Conservation (phyloP, 768 basidiomycete species). For the Mycena leptocephala region DNA sequence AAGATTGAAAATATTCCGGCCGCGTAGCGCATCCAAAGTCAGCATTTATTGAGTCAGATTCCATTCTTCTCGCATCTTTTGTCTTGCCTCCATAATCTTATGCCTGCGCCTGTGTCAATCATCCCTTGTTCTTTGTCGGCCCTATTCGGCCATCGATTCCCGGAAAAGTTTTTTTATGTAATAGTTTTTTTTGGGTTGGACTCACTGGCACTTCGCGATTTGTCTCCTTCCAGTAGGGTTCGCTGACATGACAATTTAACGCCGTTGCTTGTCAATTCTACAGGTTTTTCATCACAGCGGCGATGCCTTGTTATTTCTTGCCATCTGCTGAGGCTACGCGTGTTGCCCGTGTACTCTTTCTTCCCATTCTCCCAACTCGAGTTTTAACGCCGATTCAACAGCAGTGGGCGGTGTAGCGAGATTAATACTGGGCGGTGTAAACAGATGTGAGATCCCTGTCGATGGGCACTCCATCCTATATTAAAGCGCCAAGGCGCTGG, state of each 20-base stretch:
- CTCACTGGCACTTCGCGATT: background rate
- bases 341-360: too few relatives aligned
- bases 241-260: background rate
- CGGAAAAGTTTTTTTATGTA: background rate
- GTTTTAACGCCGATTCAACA: background rate
- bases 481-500: background rate
- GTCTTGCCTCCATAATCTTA: too few relatives aligned
- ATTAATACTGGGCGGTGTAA: background rate
- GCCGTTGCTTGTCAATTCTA: too few relatives aligned
- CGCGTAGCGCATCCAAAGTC: too few relatives aligned
- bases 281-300: background rate
- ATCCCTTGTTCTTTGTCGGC: background rate
- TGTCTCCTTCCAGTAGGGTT: too few relatives aligned
- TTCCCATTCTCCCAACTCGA: too few relatives aligned
- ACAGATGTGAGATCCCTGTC: slow-evolving; percentile 10
- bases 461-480: background rate
- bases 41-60: background rate
- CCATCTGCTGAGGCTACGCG: too few relatives aligned
- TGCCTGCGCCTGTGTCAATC: background rate
- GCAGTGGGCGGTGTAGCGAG: background rate
- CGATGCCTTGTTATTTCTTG: background rate
- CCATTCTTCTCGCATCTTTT: background rate
- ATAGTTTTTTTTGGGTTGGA: background rate
- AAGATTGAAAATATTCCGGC: too few relatives aligned
- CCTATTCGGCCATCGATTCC: background rate